A percentile compares a stretch with the other conserved stretches of the same genome.
These are phyloP conservation scores for Neocallimastix lanati DNA, from an alignment of 192 early-diverging fungal species.

Conservation along the genomic window DNA sequence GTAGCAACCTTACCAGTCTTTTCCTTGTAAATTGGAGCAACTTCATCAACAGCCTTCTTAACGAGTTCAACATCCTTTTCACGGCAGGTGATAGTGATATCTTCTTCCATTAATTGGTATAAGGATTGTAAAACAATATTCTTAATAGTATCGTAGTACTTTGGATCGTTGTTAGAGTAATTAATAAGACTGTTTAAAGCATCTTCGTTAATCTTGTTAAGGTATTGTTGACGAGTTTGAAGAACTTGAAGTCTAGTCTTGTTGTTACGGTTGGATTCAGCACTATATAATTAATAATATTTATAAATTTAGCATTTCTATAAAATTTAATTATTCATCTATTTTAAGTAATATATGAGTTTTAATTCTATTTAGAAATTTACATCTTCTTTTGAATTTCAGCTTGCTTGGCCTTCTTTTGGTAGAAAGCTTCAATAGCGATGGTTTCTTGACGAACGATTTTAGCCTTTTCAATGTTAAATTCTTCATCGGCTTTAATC, in stretches of 20 bases:
- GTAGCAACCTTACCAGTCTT: conserved; percentile 21
- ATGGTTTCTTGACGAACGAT: conserved; percentile 92
- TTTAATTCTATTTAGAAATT: too few species aligned
- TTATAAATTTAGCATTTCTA: too few species aligned
- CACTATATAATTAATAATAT: too few species aligned
- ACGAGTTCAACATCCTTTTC: conserved; percentile 47
- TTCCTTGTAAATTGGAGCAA: conserved; percentile 31
- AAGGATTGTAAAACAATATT: conserved; percentile 60
- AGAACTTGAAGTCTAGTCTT: conserved; percentile 81
- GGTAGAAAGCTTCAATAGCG: conserved; percentile 86
- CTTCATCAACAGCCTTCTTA: conserved; percentile 27
- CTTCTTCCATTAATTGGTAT: conserved; percentile 67
- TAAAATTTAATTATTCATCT: too few species aligned
- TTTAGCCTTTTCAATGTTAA: conserved; percentile 99
- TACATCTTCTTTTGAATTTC: conserved; percentile 91
- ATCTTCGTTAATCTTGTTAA: conserved; percentile 69
- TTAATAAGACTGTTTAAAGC: conserved; percentile 36
- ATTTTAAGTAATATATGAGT: too few species aligned
- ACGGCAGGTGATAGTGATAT: conserved; percentile 53
- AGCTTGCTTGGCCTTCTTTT: conserved; percentile 93
- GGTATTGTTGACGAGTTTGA: conserved; percentile 66
- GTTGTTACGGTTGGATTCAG: conserved; percentile 90
- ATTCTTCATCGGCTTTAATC: conserved; percentile 99
- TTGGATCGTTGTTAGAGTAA: conserved; percentile 29
- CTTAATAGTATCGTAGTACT: conserved; percentile 45